phyloP scores from a whole-genome alignment of 495 filamentous ascomycete genomes.

The Talaromyces wortmannii region DNA sequence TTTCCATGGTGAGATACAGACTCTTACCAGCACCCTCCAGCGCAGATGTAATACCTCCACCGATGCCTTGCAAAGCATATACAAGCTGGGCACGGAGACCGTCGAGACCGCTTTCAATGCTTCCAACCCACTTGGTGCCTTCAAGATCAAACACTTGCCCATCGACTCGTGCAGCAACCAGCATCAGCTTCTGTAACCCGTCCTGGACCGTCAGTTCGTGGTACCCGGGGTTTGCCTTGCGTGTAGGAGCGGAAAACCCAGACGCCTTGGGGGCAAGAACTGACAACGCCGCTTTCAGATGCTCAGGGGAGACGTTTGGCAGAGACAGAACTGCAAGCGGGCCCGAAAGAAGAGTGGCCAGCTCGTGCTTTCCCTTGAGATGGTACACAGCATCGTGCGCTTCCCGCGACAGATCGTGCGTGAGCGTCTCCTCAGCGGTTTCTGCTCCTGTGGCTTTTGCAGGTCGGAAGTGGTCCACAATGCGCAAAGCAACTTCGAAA shows the following conservation, averaged over 20 bases:
- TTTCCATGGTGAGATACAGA: constrained; percentile 79
- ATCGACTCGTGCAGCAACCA: constrained; percentile 78
- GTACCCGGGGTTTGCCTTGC: constrained; percentile 69
- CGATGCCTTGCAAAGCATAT: constrained; percentile 65
- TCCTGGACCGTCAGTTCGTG: constrained; percentile 68
- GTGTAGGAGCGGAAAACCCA: constrained; percentile 69
- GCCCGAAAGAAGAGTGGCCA: constrained; percentile 72
- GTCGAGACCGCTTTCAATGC: constrained; percentile 77
- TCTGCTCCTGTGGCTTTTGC: constrained; percentile 37
- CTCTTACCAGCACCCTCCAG: constrained; percentile 73
- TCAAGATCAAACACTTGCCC: constrained; percentile 76
- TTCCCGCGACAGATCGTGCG: constrained; percentile 67
- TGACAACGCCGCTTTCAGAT: constrained; percentile 70
- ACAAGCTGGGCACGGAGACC: constrained; percentile 78
- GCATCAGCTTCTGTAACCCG: constrained; percentile 77
- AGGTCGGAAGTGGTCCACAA: constrained; percentile 82
- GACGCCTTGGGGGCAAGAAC: constrained; percentile 64
- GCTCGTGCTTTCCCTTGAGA: constrained; percentile 49
- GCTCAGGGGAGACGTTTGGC: constrained; percentile 72
- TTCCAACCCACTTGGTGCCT: constrained; percentile 75
- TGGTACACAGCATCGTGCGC: constrained; percentile 55
- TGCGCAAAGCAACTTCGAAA: constrained; percentile 72
- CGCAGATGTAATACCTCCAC: constrained; percentile 60
- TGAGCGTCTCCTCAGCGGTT: constrained; percentile 42
- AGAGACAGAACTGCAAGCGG: constrained; percentile 76